Evolutionary conservation across 2,329 filamentous ascomycete genomes (phyloP).

Genomic region (Hyphodiscus sp.): DNA sequence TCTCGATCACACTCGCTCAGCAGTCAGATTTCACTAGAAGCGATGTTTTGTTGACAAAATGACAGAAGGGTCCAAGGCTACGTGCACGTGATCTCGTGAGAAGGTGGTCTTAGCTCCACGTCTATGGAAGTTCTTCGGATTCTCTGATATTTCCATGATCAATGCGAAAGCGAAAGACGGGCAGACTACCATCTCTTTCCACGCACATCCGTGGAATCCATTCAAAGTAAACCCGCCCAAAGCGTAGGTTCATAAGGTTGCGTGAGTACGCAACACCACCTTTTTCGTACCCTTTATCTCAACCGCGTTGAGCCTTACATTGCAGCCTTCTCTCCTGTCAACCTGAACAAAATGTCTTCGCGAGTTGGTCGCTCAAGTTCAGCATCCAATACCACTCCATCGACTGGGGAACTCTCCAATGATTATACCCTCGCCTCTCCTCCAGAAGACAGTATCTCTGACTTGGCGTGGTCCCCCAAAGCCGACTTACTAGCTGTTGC

Average conservation of each 20-base stretch:
- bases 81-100: too few species aligned
- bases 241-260: not conserved
- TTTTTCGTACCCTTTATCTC: not conserved
- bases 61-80: too few species aligned
- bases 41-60: too few species aligned
- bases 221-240: not conserved
- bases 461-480: conserved; percentile 70
- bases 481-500: conserved; percentile 80
- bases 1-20: too few species aligned
- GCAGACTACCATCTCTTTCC: not conserved
- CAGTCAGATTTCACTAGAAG: too few species aligned
- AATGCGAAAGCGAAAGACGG: not conserved
- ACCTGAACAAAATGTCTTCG: not conserved
- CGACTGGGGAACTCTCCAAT: conserved; percentile 35
- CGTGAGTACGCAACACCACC: not conserved
- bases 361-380: not conserved
- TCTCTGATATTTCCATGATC: too few species aligned
- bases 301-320: not conserved
- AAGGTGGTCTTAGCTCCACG: too few species aligned
- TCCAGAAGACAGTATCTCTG: conserved; percentile 82
- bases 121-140: not conserved
- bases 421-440: conserved; percentile 72
- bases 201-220: not conserved
- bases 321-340: not conserved
- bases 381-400: not conserved